phyloP scores from a whole-genome alignment of 305 asterid genomes.

The Fraxinus ornus region DNA sequence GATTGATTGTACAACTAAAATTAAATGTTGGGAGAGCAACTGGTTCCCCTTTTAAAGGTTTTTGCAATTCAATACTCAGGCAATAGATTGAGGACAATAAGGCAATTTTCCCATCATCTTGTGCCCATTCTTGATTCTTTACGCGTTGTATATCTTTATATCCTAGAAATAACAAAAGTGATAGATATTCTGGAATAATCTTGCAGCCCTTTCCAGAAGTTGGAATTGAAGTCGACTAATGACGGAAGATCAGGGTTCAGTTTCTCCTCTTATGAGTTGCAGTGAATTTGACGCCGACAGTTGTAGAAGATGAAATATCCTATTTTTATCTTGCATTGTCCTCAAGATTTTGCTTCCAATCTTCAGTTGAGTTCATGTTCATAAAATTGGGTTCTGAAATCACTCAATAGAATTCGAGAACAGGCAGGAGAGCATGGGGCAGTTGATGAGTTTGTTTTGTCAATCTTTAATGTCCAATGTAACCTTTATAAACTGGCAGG shows the following conservation, averaged over 20 bases:
- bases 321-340: not conserved
- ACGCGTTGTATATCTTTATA: not conserved
- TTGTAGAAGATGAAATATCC: not conserved
- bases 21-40: not conserved
- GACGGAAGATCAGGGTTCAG: constrained; percentile 81
- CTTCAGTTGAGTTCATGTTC: not conserved
- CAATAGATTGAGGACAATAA: not conserved
- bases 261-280: constrained; percentile 88
- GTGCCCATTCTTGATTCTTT: not conserved
- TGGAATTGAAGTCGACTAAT: constrained; percentile 74
- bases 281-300: constrained; percentile 23
- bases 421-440: not conserved
- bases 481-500: not conserved
- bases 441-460: not conserved
- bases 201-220: constrained; percentile 91
- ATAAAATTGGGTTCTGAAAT: not conserved
- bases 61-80: not conserved
- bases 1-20: not conserved
- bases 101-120: not conserved
- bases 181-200: constrained; percentile 4
- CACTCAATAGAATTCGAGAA: not conserved
- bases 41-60: not conserved
- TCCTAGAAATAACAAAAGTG: not conserved
- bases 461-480: not conserved
- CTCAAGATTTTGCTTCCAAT: not conserved